phyloP scores from a whole-genome alignment of 2,329 filamentous ascomycete species.

The Fusarium sambucinum region DNA sequence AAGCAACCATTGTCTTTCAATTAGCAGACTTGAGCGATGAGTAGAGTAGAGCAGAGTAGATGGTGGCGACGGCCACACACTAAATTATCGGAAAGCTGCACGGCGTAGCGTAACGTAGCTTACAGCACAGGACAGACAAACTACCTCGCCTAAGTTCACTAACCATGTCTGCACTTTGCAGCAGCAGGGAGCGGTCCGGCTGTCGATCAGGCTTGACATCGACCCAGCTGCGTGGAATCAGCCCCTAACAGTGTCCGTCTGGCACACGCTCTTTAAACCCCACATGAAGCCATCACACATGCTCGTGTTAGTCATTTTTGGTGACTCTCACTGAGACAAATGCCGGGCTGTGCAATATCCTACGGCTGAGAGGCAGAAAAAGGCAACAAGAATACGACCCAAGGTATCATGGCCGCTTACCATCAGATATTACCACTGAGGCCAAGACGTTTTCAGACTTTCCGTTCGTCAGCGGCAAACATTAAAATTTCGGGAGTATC shows the following conservation, averaged over 20 bases:
- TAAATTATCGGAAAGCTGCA: conserved; percentile 4
- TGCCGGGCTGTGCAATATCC: conserved; percentile 23
- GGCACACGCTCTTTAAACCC: conserved; percentile 17
- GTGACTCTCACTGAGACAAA: conserved; percentile 32
- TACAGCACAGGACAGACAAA: conserved; percentile 10
- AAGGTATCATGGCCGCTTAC: conserved; percentile 36
- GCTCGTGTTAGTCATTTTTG: conserved; percentile 16
- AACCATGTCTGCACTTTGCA: conserved; percentile 35
- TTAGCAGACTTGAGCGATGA: conserved; percentile 11
- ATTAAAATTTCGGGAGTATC: conserved; percentile 18
- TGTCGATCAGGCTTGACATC: conserved; percentile 40
- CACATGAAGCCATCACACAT: conserved; percentile 34
- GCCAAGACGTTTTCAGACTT: conserved; percentile 18
- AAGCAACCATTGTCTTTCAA: conserved; percentile 24
- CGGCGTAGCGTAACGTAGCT: conserved; percentile 10
- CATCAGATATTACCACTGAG: conserved; percentile 23
- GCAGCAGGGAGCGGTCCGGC: conserved; percentile 46
- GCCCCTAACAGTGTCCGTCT: conserved; percentile 15
- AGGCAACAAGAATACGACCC: conserved; percentile 17
- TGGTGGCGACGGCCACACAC: conserved; percentile 14
- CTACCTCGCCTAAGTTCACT: conserved; percentile 4
- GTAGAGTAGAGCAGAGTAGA: not conserved
- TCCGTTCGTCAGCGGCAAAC: conserved; percentile 29
- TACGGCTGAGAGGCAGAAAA: conserved; percentile 14
- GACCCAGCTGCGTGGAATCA: conserved; percentile 28